Evolutionary conservation across 257 asterid genomes (phyloP), one percentile per base, ranked within the genome.

Genomic region (Petunia secreta): DNA sequence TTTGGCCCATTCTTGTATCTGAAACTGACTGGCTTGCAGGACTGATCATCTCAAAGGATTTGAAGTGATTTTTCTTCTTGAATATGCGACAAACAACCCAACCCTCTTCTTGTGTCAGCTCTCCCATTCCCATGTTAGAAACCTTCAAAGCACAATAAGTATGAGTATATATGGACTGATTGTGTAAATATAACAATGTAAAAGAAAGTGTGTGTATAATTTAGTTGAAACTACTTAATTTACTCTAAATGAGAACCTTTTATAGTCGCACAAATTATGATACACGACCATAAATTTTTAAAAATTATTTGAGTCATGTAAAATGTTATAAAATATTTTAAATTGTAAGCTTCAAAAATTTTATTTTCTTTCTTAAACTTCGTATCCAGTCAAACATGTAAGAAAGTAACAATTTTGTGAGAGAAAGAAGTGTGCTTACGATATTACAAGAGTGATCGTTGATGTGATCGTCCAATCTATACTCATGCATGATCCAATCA

Each of bases 1-100:
- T 64, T 55, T 39, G 83, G 15, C 16, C 39, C 6, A 10, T 65
- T 6, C 36, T 40, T 3, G 58, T 69, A 4, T 69, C 14, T 5
- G 25, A 44, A 16, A 68, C 1, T 44, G 40, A 68, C 2, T 65
- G 73, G 4, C 36, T 65, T 7, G 73, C 0, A 40, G 52, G 5
- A 39, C 0, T 65, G 9, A 37, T 6, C 36, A 37, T 74, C 2
- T 11, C 89, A n/a, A 78, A 90, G 46, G 11, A 40, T 53, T 64
- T 71, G 25, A 71, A 36, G 57, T 83, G n/a, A 81, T 92, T 95
- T 78, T 95, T 93, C 94, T 95, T 95, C 93, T 91, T 95, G 93
- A 95, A 95, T 11, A 95, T 98, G 3, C 99, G 94, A 77, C 99
- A 95, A 0, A 93, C 96, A 13, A 95, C 98, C 98, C 99, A 95